Evolutionary conservation across 2,329 filamentous ascomycete genomes (phyloP).

Genomic region (Verticillium albo-atrum): DNA sequence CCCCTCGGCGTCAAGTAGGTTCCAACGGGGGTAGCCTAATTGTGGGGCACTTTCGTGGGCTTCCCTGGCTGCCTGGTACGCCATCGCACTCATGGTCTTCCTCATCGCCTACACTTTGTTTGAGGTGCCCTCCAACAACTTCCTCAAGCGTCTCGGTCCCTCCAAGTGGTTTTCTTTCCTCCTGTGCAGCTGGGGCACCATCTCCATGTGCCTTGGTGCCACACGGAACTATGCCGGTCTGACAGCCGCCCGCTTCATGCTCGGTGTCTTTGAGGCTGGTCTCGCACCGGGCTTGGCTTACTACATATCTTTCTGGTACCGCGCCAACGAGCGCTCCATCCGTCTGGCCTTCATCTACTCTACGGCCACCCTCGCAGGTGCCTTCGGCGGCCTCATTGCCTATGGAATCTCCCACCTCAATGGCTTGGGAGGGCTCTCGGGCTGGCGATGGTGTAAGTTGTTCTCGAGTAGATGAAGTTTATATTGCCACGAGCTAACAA

Average conservation of each 20-base stretch:
- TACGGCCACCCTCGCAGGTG: slow-evolving; percentile 64
- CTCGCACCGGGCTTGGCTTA: slow-evolving; percentile 63
- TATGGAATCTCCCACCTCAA: slow-evolving; percentile 72
- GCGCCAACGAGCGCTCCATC: slow-evolving; percentile 64
- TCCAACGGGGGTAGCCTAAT: too few species aligned
- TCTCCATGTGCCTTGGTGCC: slow-evolving; percentile 64
- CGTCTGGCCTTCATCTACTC: slow-evolving; percentile 68
- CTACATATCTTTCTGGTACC: slow-evolving; percentile 74
- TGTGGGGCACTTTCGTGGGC: too few species aligned
- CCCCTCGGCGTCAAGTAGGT: too few species aligned
- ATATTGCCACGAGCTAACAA: too few species aligned
- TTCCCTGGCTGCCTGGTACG: too few species aligned
- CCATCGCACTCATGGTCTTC: slow-evolving; percentile 51
- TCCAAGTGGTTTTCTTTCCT: slow-evolving; percentile 63
- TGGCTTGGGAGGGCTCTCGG: slow-evolving; percentile 52
- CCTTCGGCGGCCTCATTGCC: slow-evolving; percentile 68
- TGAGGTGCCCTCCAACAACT: slow-evolving; percentile 62
- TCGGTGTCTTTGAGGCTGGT: slow-evolving; percentile 67
- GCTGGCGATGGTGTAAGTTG: slow-evolving; percentile 57
- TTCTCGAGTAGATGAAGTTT: too few species aligned
- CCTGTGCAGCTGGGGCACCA: slow-evolving; percentile 61
- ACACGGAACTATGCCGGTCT: slow-evolving; percentile 58
- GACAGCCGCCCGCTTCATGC: slow-evolving; percentile 62
- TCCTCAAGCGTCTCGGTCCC: slow-evolving; percentile 61
- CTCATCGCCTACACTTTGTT: slow-evolving; percentile 57